A percentile compares a stretch with the other conserved stretches of the same genome.
Evolutionary conservation across 768 basidiomycete species (phyloP).

Genomic region (Galerina sulciceps): DNA sequence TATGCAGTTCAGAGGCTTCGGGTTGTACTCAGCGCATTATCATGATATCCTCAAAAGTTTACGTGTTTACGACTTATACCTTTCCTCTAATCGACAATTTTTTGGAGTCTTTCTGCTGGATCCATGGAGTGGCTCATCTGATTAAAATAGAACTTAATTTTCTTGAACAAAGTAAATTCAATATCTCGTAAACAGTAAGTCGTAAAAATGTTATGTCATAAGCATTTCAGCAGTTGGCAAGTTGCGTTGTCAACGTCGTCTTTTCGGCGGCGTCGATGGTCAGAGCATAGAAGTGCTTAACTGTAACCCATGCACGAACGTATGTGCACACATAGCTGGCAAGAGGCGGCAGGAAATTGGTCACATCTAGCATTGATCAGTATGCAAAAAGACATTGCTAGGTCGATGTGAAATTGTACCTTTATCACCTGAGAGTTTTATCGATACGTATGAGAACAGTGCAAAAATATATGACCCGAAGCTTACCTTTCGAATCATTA

Average conservation of each 20-base stretch:
- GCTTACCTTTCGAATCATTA: conserved; percentile 14
- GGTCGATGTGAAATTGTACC: conserved; percentile 24
- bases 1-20: neutral
- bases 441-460: neutral
- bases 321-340: conserved; percentile 52
- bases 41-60: neutral
- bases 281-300: conserved; percentile 51
- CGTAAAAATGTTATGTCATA: neutral
- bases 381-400: neutral
- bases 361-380: conserved; percentile 33
- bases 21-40: neutral
- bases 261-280: conserved; percentile 54
- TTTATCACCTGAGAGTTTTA: conserved; percentile 38
- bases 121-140: no score
- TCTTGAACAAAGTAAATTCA: neutral
- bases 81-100: neutral
- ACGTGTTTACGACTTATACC: neutral
- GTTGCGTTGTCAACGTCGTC: conserved; percentile 40
- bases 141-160: neutral
- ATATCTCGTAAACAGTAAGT: neutral
- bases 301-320: conserved; percentile 52
- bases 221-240: conserved; percentile 35
- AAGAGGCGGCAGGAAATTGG: conserved; percentile 49
- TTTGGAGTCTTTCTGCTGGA: no score
- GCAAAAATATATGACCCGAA: neutral